These are phyloP conservation scores for Cadophora malorum DNA, from an alignment of 2,329 filamentous ascomycete genomes.

Conservation along the genomic window DNA sequence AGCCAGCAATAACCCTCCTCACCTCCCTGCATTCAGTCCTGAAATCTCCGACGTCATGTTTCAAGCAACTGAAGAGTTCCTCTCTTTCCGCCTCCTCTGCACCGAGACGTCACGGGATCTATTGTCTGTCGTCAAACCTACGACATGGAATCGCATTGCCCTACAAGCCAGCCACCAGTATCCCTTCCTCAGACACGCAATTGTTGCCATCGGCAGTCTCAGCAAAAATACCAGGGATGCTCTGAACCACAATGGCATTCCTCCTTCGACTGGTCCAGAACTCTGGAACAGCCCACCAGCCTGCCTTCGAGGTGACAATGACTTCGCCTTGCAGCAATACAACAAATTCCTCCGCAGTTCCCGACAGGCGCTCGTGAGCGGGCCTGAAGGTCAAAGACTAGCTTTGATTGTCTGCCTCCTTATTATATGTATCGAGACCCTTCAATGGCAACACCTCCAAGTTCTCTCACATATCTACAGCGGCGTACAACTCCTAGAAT, in stretches of 20 bases:
- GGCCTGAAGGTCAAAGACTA: conserved; percentile 11
- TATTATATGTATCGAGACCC: conserved; percentile 23
- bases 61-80: conserved; percentile 6
- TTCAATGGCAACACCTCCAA: conserved; percentile 24
- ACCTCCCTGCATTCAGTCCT: neutral
- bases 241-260: neutral
- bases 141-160: conserved; percentile 67
- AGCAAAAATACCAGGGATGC: neutral
- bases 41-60: neutral
- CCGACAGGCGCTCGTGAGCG: conserved; percentile 2
- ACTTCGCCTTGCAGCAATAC: conserved; percentile 22
- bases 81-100: conserved; percentile 66
- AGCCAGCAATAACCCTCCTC: neutral
- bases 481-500: conserved; percentile 17
- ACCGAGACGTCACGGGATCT: conserved; percentile 64
- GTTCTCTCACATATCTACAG: conserved; percentile 15
- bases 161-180: conserved; percentile 63
- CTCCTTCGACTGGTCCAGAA: neutral
- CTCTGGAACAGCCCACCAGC: neutral
- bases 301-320: neutral
- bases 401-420: conserved; percentile 21
- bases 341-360: conserved; percentile 18
- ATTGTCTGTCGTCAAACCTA: conserved; percentile 68
- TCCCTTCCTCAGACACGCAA: conserved; percentile 30
- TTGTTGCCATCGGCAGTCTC: conserved; percentile 25